Percentiles rank a stretch among this genome's conserved stretches.
Evolutionary conservation across 2,329 filamentous ascomycete genomes (phyloP).

Genomic region (Boeremia lycopersici): DNA sequence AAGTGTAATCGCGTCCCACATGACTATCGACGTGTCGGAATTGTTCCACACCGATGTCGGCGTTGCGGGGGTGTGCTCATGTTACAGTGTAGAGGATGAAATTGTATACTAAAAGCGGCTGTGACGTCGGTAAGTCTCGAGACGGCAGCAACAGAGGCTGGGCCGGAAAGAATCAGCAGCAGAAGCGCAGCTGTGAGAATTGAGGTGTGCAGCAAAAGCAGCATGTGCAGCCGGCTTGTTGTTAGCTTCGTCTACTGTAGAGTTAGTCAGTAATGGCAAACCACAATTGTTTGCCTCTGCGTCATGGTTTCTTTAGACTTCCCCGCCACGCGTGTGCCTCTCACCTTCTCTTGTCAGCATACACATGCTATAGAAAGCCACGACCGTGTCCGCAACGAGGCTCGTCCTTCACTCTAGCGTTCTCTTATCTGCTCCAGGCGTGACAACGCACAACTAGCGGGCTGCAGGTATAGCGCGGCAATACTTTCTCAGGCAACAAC

Average conservation of each 20-base stretch:
- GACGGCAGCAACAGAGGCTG: neutral
- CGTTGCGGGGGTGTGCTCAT: neutral
- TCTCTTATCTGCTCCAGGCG: neutral
- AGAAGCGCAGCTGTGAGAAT: neutral
- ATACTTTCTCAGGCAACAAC: constrained; percentile 11
- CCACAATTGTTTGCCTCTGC: constrained; percentile 15
- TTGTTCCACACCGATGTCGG: constrained; percentile 3
- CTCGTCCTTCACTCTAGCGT: constrained; percentile 1
- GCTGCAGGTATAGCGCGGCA: constrained; percentile 14
- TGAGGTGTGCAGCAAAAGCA: neutral
- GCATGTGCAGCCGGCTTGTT: constrained; percentile 7
- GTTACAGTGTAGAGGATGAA: neutral
- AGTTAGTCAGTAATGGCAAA: constrained; percentile 18
- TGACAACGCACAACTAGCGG: constrained; percentile 14
- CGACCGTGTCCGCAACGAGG: constrained; percentile 8
- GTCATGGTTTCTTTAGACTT: constrained; percentile 22
- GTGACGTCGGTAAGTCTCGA: constrained; percentile 5
- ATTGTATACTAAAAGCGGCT: constrained; percentile 1
- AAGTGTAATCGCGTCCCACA: no score
- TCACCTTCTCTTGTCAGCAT: neutral
- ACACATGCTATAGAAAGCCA: neutral
- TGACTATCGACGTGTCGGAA: neutral
- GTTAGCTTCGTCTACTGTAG: constrained; percentile 10
- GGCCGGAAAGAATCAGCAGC: neutral
- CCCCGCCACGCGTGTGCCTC: constrained; percentile 12